Conservation (phyloP, 139 green algal genomes). For the Coelastrella sp. region DNA sequence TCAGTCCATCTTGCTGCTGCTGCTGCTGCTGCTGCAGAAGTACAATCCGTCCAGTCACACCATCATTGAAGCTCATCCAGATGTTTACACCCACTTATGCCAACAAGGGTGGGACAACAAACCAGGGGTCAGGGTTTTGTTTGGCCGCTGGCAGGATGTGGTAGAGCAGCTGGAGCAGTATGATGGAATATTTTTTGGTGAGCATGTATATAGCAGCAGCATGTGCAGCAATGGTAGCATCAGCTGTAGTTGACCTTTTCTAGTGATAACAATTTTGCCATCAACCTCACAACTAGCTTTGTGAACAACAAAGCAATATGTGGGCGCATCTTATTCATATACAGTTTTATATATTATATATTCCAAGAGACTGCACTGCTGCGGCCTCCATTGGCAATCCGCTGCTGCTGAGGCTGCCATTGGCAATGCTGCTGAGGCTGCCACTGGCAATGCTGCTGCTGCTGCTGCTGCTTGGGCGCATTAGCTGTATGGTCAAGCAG, state of each 20-base stretch:
- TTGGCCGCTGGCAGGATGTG: conserved; percentile 93
- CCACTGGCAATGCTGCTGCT: not conserved
- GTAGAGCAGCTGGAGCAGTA: conserved; percentile 70
- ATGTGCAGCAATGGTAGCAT: not conserved
- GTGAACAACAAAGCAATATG: too few species aligned
- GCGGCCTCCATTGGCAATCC: too few species aligned
- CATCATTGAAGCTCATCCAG: conserved; percentile 96
- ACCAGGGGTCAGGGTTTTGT: conserved; percentile 84
- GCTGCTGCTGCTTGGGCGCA: not conserved
- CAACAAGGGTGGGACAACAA: conserved; percentile 82
- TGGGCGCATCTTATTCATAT: too few species aligned
- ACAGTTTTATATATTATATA: too few species aligned
- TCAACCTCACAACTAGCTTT: too few species aligned
- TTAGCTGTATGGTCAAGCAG: too few species aligned
- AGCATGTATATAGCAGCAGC: conserved; percentile 68
- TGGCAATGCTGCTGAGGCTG: not conserved
- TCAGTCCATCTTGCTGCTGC: not conserved
- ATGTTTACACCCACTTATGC: conserved; percentile 84
- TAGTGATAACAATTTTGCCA: not conserved
- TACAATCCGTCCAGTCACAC: conserved; percentile 76
- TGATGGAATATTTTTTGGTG: conserved; percentile 97
- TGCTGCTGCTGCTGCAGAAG: conserved; percentile 31
- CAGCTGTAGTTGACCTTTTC: not conserved
- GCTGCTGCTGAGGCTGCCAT: conserved; percentile 10
- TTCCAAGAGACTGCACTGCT: too few species aligned